These are phyloP conservation scores for Fusarium nurragi DNA, from an alignment of 2,329 filamentous ascomycete species.

Conservation along the genomic window DNA sequence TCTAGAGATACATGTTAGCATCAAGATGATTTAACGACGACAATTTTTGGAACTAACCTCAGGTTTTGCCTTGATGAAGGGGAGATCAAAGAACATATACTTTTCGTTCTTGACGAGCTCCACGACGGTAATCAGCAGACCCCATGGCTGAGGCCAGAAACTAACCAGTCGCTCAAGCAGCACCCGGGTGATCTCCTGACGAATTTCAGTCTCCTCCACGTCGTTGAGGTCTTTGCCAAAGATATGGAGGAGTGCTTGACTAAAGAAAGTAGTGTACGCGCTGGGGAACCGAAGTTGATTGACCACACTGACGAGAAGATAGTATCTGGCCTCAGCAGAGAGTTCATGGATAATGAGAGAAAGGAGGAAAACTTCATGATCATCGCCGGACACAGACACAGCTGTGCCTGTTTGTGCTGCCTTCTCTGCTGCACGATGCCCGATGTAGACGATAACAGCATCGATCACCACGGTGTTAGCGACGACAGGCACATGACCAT, in stretches of 20 bases:
- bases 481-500: constrained; percentile 72
- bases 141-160: constrained; percentile 95
- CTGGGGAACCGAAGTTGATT: constrained; percentile 94
- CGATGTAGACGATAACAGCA: constrained; percentile 84
- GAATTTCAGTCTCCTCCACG: constrained; percentile 81
- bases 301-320: constrained; percentile 82
- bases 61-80: constrained; percentile 88
- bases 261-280: constrained; percentile 92
- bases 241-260: constrained; percentile 81
- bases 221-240: constrained; percentile 80
- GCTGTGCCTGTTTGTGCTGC: constrained; percentile 67
- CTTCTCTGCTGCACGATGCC: constrained; percentile 73
- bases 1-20: constrained; percentile 39
- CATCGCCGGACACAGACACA: constrained; percentile 55
- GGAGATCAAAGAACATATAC: constrained; percentile 91
- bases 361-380: constrained; percentile 73
- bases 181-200: constrained; percentile 89
- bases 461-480: constrained; percentile 79
- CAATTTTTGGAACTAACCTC: constrained; percentile 68
- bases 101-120: constrained; percentile 92
- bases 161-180: constrained; percentile 88
- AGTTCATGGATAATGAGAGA: constrained; percentile 80
- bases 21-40: background rate
- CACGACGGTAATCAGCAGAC: constrained; percentile 84
- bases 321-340: constrained; percentile 81